Conservation (phyloP, 768 basidiomycete genomes). For the Mycena metata region DNA sequence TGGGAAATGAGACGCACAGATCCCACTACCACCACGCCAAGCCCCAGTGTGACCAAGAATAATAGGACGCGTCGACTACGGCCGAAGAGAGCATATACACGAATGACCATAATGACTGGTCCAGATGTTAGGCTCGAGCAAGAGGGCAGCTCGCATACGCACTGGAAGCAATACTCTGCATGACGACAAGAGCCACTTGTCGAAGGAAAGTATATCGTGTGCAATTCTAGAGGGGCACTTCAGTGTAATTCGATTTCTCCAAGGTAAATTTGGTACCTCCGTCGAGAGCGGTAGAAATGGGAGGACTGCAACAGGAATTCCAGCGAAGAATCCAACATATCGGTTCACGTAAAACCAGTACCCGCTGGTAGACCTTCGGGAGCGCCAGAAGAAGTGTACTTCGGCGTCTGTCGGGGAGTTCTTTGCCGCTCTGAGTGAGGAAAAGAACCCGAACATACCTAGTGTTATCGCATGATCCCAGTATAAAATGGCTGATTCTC, state of each 20-base stretch:
- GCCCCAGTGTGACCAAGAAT: background rate
- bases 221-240: constrained; percentile 5
- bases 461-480: constrained; percentile 30
- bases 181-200: constrained; percentile 8
- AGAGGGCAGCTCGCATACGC: background rate
- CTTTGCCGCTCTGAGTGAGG: background rate
- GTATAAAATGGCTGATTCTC: constrained; percentile 19
- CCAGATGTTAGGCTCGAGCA: background rate
- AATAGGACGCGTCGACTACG: constrained; percentile 19
- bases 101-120: constrained; percentile 31
- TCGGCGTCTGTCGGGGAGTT: constrained; percentile 11
- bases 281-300: constrained; percentile 20
- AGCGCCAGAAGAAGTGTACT: constrained; percentile 45
- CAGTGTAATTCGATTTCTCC: background rate
- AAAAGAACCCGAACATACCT: background rate
- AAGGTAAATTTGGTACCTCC: background rate
- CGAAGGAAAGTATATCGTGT: constrained; percentile 5
- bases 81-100: constrained; percentile 28
- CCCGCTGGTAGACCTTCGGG: constrained; percentile 38
- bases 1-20: background rate
- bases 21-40: background rate
- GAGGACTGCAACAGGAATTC: background rate
- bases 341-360: constrained; percentile 50
- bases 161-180: constrained; percentile 8
- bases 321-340: constrained; percentile 43